Conservation (phyloP, 2,329 filamentous ascomycete genomes). For the Penicillium freii region DNA sequence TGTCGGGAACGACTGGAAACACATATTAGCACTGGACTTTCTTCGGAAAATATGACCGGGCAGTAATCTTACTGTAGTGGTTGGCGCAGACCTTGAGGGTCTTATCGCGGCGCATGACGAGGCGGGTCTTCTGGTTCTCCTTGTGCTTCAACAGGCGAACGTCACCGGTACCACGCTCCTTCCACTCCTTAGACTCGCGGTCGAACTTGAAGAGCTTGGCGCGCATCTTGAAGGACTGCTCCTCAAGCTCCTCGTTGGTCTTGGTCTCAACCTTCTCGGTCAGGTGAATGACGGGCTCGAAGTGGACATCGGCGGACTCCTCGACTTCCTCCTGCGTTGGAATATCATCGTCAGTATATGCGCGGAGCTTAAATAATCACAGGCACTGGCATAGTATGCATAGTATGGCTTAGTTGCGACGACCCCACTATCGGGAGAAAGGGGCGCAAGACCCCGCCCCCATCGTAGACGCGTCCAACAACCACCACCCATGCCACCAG, state of each 20-base stretch:
- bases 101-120: constrained; percentile 99
- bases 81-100: constrained; percentile 99
- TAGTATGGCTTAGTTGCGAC: not conserved
- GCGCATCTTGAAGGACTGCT: constrained; percentile 98
- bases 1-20: constrained; percentile 81
- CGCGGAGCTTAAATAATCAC: not conserved
- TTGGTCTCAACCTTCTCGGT: constrained; percentile 96
- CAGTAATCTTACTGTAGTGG: constrained; percentile 78
- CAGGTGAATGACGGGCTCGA: constrained; percentile 92
- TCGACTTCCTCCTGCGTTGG: constrained; percentile 64
- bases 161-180: constrained; percentile 96
- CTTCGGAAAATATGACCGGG: not conserved
- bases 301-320: constrained; percentile 91
- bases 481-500: constrained; percentile 5
- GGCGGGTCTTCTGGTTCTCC: constrained; percentile 94
- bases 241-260: constrained; percentile 97
- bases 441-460: constrained; percentile 9
- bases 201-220: constrained; percentile 99
- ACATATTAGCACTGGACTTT: not conserved
- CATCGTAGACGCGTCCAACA: constrained; percentile 1
- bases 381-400: not conserved
- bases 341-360: constrained; percentile 4
- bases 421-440: constrained; percentile 18
- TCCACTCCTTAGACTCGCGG: constrained; percentile 90
- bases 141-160: constrained; percentile 97